These are phyloP conservation scores for Auriscalpium orientale DNA, from an alignment of 768 basidiomycete species.

Conservation along the genomic window DNA sequence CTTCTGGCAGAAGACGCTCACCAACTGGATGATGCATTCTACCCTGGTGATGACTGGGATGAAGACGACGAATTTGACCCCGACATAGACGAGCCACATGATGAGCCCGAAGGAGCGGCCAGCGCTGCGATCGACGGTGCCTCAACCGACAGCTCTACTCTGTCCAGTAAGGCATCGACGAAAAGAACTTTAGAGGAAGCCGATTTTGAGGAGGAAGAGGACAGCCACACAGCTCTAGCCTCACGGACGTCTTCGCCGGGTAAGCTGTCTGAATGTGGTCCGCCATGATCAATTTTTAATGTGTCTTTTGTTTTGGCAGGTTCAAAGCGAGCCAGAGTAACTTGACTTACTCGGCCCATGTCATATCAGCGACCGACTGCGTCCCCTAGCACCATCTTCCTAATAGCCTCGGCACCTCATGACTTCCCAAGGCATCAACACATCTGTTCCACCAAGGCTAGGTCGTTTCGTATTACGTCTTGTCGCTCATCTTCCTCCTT, in stretches of 20 bases:
- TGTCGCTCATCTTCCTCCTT: neutral
- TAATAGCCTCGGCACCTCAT: too few species aligned
- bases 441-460: neutral
- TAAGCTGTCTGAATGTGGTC: neutral
- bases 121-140: neutral
- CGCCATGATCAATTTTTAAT: neutral
- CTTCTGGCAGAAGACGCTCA: too few species aligned
- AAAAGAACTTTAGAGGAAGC: neutral
- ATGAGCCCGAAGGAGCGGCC: neutral
- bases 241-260: neutral
- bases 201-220: neutral
- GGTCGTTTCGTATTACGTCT: neutral
- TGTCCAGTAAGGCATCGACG: neutral
- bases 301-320: neutral
- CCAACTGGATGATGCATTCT: too few species aligned
- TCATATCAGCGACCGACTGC: too few species aligned
- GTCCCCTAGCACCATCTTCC: too few species aligned
- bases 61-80: neutral
- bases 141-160: neutral
- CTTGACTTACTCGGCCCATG: neutral
- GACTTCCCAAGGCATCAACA: too few species aligned
- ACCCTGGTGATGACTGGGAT: neutral
- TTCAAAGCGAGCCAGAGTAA: neutral
- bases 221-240: neutral
- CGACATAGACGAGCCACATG: neutral